phyloP scores from a whole-genome alignment of 305 asterid species.

The Caryopteris hybrid region DNA sequence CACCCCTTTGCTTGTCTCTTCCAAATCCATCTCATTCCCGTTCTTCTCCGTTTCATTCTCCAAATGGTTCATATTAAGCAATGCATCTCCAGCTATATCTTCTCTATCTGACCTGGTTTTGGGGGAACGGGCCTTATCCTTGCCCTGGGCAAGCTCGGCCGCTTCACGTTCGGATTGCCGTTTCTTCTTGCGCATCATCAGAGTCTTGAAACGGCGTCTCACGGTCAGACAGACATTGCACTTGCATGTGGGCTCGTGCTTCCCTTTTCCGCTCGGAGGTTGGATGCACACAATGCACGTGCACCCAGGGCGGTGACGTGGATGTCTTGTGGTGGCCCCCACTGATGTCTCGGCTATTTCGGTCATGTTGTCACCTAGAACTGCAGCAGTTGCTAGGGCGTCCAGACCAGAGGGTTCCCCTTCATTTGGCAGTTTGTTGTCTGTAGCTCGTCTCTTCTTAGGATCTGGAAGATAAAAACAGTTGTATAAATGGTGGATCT shows the following conservation, averaged over 20 bases:
- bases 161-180: constrained; percentile 61
- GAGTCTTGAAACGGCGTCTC: constrained; percentile 84
- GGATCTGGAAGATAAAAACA: constrained; percentile 35
- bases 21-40: constrained; percentile 32
- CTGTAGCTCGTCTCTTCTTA: constrained; percentile 50
- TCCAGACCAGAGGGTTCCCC: constrained; percentile 84
- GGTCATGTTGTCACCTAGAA: constrained; percentile 64
- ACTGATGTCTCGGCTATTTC: constrained; percentile 51
- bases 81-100: constrained; percentile 27
- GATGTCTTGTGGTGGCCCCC: constrained; percentile 79
- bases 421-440: constrained; percentile 33
- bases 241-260: constrained; percentile 69
- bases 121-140: constrained; percentile 21
- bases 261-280: constrained; percentile 95
- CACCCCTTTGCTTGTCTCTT: constrained; percentile 37
- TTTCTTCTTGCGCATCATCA: constrained; percentile 84
- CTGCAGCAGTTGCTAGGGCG: constrained; percentile 90
- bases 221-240: constrained; percentile 86
- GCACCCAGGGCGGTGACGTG: constrained; percentile 97
- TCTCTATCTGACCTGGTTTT: constrained; percentile 31
- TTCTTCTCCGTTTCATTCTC: constrained; percentile 20
- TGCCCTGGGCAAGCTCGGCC: constrained; percentile 44
- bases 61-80: constrained; percentile 24
- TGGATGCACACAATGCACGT: constrained; percentile 94
- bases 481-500: not conserved